Percentiles rank a stretch among this genome's conserved stretches.
phyloP scores from a whole-genome alignment of 805 yeast genomes.

The Lipomyces japonicus region DNA sequence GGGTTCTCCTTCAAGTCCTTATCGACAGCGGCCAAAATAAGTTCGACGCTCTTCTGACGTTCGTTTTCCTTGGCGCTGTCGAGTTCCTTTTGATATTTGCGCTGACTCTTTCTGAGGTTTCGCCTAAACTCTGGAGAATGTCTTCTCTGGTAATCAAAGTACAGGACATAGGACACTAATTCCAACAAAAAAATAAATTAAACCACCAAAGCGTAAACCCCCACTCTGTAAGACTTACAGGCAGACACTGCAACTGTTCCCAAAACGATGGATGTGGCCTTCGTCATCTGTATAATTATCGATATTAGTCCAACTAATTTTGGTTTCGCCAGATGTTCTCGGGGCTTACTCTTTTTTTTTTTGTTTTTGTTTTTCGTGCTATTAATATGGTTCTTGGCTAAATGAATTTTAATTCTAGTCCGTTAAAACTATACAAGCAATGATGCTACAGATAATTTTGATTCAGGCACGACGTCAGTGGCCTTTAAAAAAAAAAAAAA shows the following conservation, averaged over 20 bases:
- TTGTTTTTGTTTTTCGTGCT: too few relatives aligned
- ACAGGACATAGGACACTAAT: slow-evolving; percentile 59
- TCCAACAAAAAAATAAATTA: background rate
- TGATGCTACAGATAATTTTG: background rate
- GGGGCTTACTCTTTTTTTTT: too few relatives aligned
- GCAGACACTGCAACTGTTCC: slow-evolving; percentile 12
- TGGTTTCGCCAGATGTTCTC: too few relatives aligned
- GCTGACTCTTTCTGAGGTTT: slow-evolving; percentile 59
- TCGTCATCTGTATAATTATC: too few relatives aligned
- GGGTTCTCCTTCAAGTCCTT: slow-evolving; percentile 69
- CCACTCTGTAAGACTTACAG: slow-evolving; percentile 1
- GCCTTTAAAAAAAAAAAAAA: background rate
- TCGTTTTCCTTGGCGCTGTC: slow-evolving; percentile 54
- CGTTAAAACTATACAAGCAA: too few relatives aligned
- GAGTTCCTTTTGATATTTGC: slow-evolving; percentile 44
- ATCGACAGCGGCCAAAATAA: slow-evolving; percentile 58
- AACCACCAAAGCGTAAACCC: background rate
- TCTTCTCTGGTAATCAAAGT: slow-evolving; percentile 92
- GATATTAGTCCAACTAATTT: too few relatives aligned
- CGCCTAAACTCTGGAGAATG: slow-evolving; percentile 76
- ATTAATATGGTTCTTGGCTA: too few relatives aligned
- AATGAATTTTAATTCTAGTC: too few relatives aligned
- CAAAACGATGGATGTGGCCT: slow-evolving; percentile 6
- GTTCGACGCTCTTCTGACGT: slow-evolving; percentile 53
- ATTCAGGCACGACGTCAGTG: background rate